Evolutionary conservation across 345 rosid genomes (phyloP), one percentile per base, ranked within the genome.

Genomic region (Aegle marmelos): DNA sequence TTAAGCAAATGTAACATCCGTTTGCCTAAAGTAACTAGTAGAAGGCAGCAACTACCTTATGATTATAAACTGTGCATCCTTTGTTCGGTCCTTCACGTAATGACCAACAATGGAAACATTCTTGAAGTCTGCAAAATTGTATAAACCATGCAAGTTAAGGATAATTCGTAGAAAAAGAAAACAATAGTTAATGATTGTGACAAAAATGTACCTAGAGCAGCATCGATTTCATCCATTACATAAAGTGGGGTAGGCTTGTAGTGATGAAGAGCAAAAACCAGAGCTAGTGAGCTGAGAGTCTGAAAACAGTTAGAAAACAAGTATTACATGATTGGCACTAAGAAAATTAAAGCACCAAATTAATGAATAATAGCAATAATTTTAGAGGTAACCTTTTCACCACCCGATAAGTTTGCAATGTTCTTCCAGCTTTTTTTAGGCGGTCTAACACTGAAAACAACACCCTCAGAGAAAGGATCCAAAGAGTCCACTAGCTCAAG

Each of bases 381-480:
- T 60, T 22, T 58, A 72, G 6, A 11, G 31, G 33, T 45, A 34
- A 94, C 99, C 98, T 96, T 94, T 91, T 96, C 99, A 65, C 99
- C 99, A 65, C 98, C 98, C 5, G 98, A 94, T 76, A 96, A 85
- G 79, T 96, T 96, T 30, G 97, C 98, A 72, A 96, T 96, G 80
- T 94, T 94, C 83, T 94, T 96, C 98, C 99, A 94, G 86, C 98
- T 96, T 81, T 95, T 95, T 85, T 95, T 96, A 4, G 99, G 99
- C 21, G 99, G 98, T 83, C 99, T 90, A 50, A 96, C 98, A 79
- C 98, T 96, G 88, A 96, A 94, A 70, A 96, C 98, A 76, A 94
- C 95, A 72, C 99, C 98, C 89, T 94, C 99, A 45, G 98, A 94
- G 85, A 96, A 94, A 41, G 99, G 98, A 88, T 96, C 99, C 76